phyloP scores from a whole-genome alignment of 192 early-diverging fungal genomes.

The Linnemannia exigua region DNA sequence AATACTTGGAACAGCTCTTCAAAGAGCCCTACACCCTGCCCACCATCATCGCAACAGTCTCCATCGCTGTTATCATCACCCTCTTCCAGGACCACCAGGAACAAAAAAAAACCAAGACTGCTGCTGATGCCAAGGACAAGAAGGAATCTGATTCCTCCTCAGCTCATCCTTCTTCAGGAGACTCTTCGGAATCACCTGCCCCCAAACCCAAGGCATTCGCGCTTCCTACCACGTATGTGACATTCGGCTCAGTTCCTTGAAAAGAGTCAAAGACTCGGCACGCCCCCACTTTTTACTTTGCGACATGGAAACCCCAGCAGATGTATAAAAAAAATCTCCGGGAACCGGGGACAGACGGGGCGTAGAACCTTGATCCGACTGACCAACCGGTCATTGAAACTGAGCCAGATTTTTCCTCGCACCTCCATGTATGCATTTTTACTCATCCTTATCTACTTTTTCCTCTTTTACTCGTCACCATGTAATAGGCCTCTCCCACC shows the following conservation, averaged over 20 bases:
- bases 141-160: background rate
- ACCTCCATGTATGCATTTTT: no score
- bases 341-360: no score
- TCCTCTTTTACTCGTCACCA: background rate
- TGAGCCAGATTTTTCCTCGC: no score
- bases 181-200: constrained; percentile 7
- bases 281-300: background rate
- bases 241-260: background rate
- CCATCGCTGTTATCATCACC: constrained; percentile 32
- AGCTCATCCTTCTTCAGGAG: background rate
- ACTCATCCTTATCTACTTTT: background rate
- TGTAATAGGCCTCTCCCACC: constrained; percentile 32
- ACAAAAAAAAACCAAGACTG: background rate
- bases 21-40: constrained; percentile 35
- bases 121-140: background rate
- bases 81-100: constrained; percentile 20
- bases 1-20: constrained; percentile 27
- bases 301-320: background rate
- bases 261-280: background rate
- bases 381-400: background rate
- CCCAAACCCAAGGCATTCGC: constrained; percentile 55
- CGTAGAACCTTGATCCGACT: background rate
- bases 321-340: background rate
- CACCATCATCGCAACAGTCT: constrained; percentile 21
- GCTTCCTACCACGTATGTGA: constrained; percentile 38